Conservation (phyloP, 1,139 yeast species). For the Arxiozyma telluris region DNA sequence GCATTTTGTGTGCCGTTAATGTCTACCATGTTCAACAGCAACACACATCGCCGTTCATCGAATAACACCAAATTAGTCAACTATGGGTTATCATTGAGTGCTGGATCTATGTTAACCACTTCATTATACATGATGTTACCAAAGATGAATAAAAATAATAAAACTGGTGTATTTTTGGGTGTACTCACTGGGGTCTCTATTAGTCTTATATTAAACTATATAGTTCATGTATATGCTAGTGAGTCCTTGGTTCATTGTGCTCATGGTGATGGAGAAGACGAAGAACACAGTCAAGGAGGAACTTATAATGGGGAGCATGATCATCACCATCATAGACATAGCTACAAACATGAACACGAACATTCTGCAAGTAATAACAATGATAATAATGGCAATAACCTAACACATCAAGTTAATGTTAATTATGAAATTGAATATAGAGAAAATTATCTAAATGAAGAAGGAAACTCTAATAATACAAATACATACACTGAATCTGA, state of each 20-base stretch:
- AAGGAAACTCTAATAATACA: no score
- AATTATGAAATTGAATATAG: not conserved
- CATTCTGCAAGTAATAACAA: not conserved
- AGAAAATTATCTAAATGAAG: not conserved
- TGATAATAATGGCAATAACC: not conserved
- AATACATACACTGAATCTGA: not conserved
- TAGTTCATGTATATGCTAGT: constrained; percentile 67
- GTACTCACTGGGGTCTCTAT: constrained; percentile 51
- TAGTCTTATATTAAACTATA: constrained; percentile 51
- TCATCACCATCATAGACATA: constrained; percentile 13
- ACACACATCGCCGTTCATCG: constrained; percentile 5
- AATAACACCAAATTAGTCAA: constrained; percentile 26
- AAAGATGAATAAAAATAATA: constrained; percentile 40
- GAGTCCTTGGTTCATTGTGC: constrained; percentile 82
- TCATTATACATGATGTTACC: constrained; percentile 70
- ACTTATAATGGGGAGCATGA: constrained; percentile 7
- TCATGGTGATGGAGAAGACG: constrained; percentile 38
- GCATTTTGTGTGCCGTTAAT: constrained; percentile 27
- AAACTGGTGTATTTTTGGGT: constrained; percentile 39
- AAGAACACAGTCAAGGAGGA: not conserved
- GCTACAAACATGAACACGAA: constrained; percentile 2
- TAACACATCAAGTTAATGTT: not conserved
- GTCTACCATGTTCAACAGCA: constrained; percentile 13
- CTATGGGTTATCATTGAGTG: constrained; percentile 40
- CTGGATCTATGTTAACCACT: constrained; percentile 73